Evolutionary conservation across 345 rosid species (phyloP), one percentile per base, ranked within the genome.

Genomic region (Noccaea bulbosa): DNA sequence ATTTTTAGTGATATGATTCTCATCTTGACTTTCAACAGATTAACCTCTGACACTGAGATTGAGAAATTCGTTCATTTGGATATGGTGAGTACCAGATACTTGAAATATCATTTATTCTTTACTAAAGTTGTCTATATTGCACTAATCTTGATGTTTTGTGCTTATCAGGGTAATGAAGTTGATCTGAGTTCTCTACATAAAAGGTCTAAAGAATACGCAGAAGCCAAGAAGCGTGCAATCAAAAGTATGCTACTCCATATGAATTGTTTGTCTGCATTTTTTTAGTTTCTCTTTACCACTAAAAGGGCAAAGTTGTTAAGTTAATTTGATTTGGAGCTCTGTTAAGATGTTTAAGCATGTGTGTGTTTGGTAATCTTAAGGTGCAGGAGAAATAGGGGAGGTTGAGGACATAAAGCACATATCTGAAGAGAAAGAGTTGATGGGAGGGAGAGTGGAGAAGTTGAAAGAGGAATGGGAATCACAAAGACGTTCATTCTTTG

Each of bases 21-120:
- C 75, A 55, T 41, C 67, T 62, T 73, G 17, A 59, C 40, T 45
- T 73, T 73, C 46, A 30, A 54, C 81, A 89, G 99, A 73, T 77
- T 91, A 77, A 77, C 83, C 70, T 65, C 81, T 6, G 76, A 82
- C 37, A 71, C 90, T 24, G 67, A 68, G 58, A 84, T 91, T n/a
- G 84, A 86, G 53, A 67, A 81, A 15, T 83, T 86, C 67, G 83
- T 91, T 73, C 89, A 82, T 72, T 62, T 88, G 92, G 88, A 94
- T 83, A 33, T 91, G 93, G 96, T 94, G 84, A 77, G 85, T 69
- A 41, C 6, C 39, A 41, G 62, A 64, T 22, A 8, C 52, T 27
- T 32, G 27, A 51, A n/a, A n/a, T n/a, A n/a, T n/a, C n/a, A n/a
- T 50, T 39, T 43, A 1, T 11, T 5, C 9, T 34, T 20, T 15